A percentile compares a stretch with the other conserved stretches of the same genome.
Conservation (phyloP, 257 asterid species). For the Nicotiana tabacum region DNA sequence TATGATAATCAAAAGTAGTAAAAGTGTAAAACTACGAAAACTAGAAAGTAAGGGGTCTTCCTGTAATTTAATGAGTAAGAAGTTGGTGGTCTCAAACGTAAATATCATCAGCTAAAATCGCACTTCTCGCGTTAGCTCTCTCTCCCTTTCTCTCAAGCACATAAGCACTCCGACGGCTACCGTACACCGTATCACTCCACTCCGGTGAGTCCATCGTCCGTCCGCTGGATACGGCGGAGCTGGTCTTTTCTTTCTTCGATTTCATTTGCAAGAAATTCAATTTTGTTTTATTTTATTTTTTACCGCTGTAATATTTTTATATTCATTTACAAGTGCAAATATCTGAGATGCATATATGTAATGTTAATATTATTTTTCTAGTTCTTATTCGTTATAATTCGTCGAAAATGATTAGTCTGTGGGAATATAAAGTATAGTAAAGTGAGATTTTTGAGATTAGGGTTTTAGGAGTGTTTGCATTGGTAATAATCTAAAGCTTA, state of each 20-base stretch:
- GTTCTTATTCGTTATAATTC: background rate
- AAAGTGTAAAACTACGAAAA: background rate
- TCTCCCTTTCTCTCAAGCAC: background rate
- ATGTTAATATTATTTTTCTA: background rate
- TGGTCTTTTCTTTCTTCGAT: background rate
- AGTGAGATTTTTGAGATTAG: constrained; percentile 12
- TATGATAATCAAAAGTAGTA: background rate
- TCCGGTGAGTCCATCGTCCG: constrained; percentile 4
- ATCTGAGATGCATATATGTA: background rate
- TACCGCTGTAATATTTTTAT: background rate
- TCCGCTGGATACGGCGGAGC: background rate
- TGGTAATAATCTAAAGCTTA: background rate
- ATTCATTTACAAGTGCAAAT: background rate
- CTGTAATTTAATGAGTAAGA: background rate
- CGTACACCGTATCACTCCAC: background rate
- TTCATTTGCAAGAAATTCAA: background rate
- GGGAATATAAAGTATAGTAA: background rate
- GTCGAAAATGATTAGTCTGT: background rate
- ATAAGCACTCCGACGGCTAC: constrained; percentile 4
- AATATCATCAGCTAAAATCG: background rate
- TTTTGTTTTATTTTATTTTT: background rate
- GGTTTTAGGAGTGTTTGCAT: constrained; percentile 13
- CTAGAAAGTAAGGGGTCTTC: background rate
- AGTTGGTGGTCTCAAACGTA: background rate
- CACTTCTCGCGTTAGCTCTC: background rate